Conservation (phyloP, 2,329 filamentous ascomycete genomes). For the Fonsecaea pedrosoi region DNA sequence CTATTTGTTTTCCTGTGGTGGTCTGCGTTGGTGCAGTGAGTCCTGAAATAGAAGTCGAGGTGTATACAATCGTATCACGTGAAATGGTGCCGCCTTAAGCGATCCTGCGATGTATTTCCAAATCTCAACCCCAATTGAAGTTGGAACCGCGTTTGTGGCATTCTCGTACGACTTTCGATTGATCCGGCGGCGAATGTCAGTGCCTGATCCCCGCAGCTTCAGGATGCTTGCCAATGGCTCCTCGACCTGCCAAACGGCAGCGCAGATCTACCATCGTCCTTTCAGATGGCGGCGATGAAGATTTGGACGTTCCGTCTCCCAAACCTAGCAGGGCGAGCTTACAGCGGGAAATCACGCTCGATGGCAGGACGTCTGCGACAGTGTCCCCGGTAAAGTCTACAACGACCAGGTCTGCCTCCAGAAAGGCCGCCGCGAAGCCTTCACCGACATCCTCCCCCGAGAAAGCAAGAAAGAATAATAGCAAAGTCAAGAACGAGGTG, state of each 20-base stretch:
- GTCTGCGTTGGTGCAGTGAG: too few relatives aligned
- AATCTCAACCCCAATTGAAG: neutral
- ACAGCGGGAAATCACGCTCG: conserved; percentile 35
- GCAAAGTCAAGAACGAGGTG: conserved; percentile 29
- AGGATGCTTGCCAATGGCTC: conserved; percentile 37
- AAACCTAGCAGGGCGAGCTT: conserved; percentile 17
- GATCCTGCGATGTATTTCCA: neutral
- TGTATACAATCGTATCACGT: neutral
- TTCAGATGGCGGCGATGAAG: conserved; percentile 37
- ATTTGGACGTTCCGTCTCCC: conserved; percentile 16
- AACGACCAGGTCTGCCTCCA: conserved; percentile 20
- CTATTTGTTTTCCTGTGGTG: too few relatives aligned
- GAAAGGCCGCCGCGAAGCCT: conserved; percentile 24
- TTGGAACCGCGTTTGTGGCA: neutral
- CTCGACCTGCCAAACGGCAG: conserved; percentile 41
- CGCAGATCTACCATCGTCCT: conserved; percentile 38
- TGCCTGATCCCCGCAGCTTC: conserved; percentile 4
- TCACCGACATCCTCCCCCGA: conserved; percentile 45
- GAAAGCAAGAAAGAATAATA: conserved; percentile 42
- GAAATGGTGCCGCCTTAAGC: neutral
- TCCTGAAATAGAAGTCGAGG: neutral
- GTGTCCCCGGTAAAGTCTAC: conserved; percentile 26
- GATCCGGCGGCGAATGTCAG: neutral
- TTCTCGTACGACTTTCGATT: neutral
- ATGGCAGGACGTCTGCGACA: conserved; percentile 33